These are phyloP conservation scores for Solanum sitiens DNA, from an alignment of 257 asterid species.

Conservation along the genomic window DNA sequence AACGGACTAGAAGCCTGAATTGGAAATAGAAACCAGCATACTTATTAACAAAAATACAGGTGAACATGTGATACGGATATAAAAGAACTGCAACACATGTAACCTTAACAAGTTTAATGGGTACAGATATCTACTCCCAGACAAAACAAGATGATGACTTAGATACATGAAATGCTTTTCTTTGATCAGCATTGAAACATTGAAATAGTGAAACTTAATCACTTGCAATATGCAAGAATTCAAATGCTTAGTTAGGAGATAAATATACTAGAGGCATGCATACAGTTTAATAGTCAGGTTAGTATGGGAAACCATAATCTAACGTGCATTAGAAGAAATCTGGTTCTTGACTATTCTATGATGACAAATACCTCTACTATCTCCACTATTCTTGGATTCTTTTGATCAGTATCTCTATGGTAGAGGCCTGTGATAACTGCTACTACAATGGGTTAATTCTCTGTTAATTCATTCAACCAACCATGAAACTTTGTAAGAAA, in stretches of 20 bases:
- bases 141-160: neutral
- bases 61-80: neutral
- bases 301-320: neutral
- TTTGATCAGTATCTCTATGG: neutral
- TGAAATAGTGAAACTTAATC: neutral
- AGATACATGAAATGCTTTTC: neutral
- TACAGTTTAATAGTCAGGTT: neutral
- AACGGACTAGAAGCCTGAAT: constrained; percentile 92
- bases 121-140: neutral
- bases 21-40: constrained; percentile 18
- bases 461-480: neutral
- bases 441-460: neutral
- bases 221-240: neutral
- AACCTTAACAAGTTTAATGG: neutral
- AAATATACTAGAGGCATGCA: neutral
- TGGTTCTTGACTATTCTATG: neutral
- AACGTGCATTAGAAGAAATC: neutral
- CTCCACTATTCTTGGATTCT: neutral
- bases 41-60: constrained; percentile 20
- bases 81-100: neutral
- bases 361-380: neutral
- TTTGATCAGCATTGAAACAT: neutral
- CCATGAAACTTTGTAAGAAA: neutral
- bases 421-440: neutral
- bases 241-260: neutral